Evolutionary conservation across 345 rosid species (phyloP), one percentile per base, ranked within the genome.

Genomic region (Eucalyptus regnans): DNA sequence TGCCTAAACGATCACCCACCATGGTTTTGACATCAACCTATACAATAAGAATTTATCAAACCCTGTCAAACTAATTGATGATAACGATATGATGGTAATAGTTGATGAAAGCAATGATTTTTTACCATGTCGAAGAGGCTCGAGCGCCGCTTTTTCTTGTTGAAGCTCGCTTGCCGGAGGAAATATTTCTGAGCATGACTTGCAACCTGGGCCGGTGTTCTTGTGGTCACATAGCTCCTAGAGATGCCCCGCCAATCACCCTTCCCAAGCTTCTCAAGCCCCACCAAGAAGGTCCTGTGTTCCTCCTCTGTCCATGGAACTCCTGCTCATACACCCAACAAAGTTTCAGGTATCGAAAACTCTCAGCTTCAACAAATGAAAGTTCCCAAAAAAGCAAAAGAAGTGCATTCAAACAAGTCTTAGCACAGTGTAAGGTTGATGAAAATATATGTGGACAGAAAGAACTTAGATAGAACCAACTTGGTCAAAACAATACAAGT

Each of bases 211-310:
- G 96, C 93, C 20, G 96, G 95, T 66, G 95, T 94, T 91, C 96
- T 93, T 56, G 96, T 95, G 4, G 89, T 92, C 27, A 95, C 97
- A 80, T 89, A 95, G 89, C 91, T 90, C 58, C 89, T 91, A 12
- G 97, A 93, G 60, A 95, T 95, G 89, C 94, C 97, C 71, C 96
- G 93, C 96, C 96, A 95, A 37, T 95, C 94, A 66, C 96, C 95
- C 68, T 92, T 95, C 84, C 96, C 96, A 33, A 95, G 93, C 92
- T 87, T 92, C 87, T 94, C 94, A 6, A 95, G 90, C 87, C 97
- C 97, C 1, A 90, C 41, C 52, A 95, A 87, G 90, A 95, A 95
- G 23, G 58, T 86, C 89, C 93, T 64, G 85, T 95, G 97, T 89
- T 95, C 96, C 86, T 93, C 95, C 90, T 94, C 96, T 43, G 95